Base-by-base conservation (phyloP, 805 yeast genomes). In the Pichia thaimueangensis region DNA sequence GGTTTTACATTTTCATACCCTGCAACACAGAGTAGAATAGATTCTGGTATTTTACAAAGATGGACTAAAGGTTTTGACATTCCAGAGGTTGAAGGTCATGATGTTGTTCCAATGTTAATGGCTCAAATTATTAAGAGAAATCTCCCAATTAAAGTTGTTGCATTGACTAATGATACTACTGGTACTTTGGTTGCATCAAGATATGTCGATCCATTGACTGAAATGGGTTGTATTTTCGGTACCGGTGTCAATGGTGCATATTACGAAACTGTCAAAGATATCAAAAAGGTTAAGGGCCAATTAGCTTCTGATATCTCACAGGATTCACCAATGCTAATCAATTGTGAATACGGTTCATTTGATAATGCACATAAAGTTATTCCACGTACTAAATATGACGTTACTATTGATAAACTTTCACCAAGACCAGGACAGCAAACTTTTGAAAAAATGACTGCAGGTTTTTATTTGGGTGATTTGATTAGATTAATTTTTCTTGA, bases 11-110 rank as follows among this genome's bases (percentile, higher is more conserved):
- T 93, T 72, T 83, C 95, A 10, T 93, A 85, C 70, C 98, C 98
- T 23, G 84, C 85, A 39, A 68, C 83, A 28, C 98, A 93, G 68
- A 62, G 69, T 50, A 82, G 81, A 50, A 87, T 93, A 61, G 81
- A 86, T 69, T 73, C 78, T 51, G 98, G 98, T 65, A 64, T 86
- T 46, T 74, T 91, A 63, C 96, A 89, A 73, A 79, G 95, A 65
- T 93, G 98, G 98, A 93, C 98, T 50, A 93, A 93, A 71, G 98
- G 98, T 51, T 93, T 86, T 68, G 96, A 93, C 65, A 88, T 93
- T 55, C 86, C 81, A 42, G 86, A 85, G 49, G 97, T 93, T 43
- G 98, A 93, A 70, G 97, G 97, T 51, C 75, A 85, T 44, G 96
- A 93, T 60, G 97, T 91, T 45, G 96, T 85, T 41, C 95, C 95